Conservation (phyloP, 768 basidiomycete species). For the Amanita phalloides region DNA sequence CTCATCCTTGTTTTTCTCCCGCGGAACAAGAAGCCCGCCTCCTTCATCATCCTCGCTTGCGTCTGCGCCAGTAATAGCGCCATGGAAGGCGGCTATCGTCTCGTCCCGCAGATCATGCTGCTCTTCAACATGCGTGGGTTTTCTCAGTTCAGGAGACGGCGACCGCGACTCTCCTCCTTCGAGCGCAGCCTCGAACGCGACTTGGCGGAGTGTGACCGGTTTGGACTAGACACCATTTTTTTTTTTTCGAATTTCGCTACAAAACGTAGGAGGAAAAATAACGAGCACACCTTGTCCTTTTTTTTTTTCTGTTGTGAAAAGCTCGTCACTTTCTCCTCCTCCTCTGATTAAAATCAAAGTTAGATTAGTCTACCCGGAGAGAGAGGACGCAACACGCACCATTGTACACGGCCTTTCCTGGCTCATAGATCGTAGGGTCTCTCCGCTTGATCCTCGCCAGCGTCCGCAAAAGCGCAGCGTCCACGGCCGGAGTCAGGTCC, state of each 20-base stretch:
- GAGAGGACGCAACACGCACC: conserved; percentile 31
- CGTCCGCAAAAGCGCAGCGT: conserved; percentile 89
- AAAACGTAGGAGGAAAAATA: neutral
- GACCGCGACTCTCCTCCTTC: conserved; percentile 34
- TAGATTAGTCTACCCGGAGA: neutral
- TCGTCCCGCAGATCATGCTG: conserved; percentile 67
- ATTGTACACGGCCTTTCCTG: conserved; percentile 62
- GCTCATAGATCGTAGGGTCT: conserved; percentile 80
- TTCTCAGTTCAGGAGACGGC: conserved; percentile 41
- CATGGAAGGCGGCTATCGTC: conserved; percentile 77
- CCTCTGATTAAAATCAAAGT: conserved; percentile 35
- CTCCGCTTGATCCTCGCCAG: conserved; percentile 73
- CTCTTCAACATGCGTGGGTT: conserved; percentile 68
- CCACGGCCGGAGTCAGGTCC: conserved; percentile 86
- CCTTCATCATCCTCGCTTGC: conserved; percentile 33
- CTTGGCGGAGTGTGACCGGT: conserved; percentile 68
- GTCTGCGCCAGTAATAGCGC: conserved; percentile 22
- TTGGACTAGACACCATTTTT: conserved; percentile 35
- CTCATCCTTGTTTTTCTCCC: conserved; percentile 75
- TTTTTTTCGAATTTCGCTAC: neutral
- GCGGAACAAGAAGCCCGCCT: conserved; percentile 60
- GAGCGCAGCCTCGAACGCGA: conserved; percentile 53
- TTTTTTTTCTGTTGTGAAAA: conserved; percentile 11
- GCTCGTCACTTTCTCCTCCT: conserved; percentile 39
- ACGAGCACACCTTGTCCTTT: conserved; percentile 40